Conservation (phyloP, 768 basidiomycete species). For the Boletales sp. region DNA sequence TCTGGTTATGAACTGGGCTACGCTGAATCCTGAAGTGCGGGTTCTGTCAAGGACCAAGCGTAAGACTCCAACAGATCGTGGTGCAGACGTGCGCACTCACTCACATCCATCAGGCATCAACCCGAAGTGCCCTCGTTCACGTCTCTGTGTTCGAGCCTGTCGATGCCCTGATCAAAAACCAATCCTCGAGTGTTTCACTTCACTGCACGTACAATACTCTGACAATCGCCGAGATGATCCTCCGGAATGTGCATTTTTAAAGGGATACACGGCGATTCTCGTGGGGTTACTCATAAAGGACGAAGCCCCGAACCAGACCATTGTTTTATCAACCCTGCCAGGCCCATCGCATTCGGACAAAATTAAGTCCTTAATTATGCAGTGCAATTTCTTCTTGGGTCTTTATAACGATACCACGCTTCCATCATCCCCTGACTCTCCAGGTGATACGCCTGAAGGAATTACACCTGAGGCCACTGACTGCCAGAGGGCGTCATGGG, state of each 20-base stretch:
- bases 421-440: conserved; percentile 20
- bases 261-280: conserved; percentile 72
- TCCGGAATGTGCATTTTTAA: conserved; percentile 51
- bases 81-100: neutral
- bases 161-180: conserved; percentile 43
- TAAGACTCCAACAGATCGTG: conserved; percentile 29
- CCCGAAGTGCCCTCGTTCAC: conserved; percentile 46
- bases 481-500: conserved; percentile 14
- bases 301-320: conserved; percentile 28
- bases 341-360: conserved; percentile 29
- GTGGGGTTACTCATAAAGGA: conserved; percentile 50
- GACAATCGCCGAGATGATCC: conserved; percentile 10
- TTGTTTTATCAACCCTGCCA: conserved; percentile 34
- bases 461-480: neutral
- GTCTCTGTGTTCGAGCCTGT: conserved; percentile 51
- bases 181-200: conserved; percentile 48
- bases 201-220: conserved; percentile 44
- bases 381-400: conserved; percentile 39
- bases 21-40: conserved; percentile 49
- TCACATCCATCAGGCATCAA: conserved; percentile 42
- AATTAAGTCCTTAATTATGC: conserved; percentile 32
- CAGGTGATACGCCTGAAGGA: conserved; percentile 6
- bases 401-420: conserved; percentile 37
- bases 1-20: conserved; percentile 72
- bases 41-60: conserved; percentile 45